Evolutionary conservation across 257 asterid species (phyloP).

Genomic region (Nicotiana benthamiana): DNA sequence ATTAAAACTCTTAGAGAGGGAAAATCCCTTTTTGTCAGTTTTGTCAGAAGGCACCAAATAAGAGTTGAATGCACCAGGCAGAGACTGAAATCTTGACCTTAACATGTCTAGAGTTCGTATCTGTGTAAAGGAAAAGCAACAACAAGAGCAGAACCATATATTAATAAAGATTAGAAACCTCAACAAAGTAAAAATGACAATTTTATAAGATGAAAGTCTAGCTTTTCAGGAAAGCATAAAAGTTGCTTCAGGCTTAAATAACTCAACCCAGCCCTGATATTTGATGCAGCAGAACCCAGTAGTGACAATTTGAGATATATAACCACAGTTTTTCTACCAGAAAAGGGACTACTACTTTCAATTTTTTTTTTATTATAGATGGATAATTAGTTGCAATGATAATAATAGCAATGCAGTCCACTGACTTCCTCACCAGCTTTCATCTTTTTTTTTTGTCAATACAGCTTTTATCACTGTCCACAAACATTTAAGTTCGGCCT

Average conservation of each 20-base stretch:
- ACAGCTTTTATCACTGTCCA: background rate
- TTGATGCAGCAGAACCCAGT: background rate
- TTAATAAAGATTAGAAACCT: background rate
- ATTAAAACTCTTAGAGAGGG: conserved; percentile 51
- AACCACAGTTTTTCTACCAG: background rate
- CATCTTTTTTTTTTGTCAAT: too few relatives aligned
- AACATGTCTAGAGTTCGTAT: conserved; percentile 94
- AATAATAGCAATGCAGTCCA: background rate
- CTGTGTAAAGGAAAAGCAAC: conserved; percentile 29
- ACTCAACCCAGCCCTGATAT: background rate
- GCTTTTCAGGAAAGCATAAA: background rate
- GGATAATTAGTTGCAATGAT: background rate
- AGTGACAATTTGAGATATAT: background rate
- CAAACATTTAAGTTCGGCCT: background rate
- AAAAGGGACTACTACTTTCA: background rate
- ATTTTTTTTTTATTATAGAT: background rate
- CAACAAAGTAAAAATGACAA: background rate
- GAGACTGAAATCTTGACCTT: conserved; percentile 88
- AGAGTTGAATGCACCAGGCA: conserved; percentile 94
- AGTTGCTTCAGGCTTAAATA: background rate
- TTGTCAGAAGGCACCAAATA: conserved; percentile 71
- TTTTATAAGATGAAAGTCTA: background rate
- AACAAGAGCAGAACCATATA: background rate
- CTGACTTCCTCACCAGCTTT: background rate
- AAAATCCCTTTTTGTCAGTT: conserved; percentile 58